These are phyloP conservation scores for Podaxis carcinomalis DNA, from an alignment of 768 basidiomycete species.

Conservation along the genomic window DNA sequence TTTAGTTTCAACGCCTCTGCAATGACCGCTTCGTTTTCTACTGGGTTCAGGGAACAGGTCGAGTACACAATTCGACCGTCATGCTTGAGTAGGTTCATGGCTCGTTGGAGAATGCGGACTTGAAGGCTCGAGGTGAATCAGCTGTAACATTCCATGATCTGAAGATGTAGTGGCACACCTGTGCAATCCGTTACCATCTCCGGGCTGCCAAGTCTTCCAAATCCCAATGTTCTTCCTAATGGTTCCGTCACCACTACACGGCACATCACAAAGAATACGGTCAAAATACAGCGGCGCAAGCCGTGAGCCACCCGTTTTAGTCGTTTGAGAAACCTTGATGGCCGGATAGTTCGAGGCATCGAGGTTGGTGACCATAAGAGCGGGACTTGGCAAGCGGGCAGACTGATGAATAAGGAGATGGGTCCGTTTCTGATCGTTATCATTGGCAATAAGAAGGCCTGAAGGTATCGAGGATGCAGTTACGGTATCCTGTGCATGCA, in stretches of 20 bases:
- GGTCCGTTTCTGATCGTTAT: slow-evolving; percentile 89
- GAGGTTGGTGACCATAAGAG: slow-evolving; percentile 92
- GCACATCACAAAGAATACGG: slow-evolving; percentile 93
- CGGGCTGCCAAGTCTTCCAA: slow-evolving; percentile 88
- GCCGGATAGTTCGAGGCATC: slow-evolving; percentile 87
- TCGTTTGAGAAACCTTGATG: slow-evolving; percentile 45
- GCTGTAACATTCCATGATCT: slow-evolving; percentile 7
- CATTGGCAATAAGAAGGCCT: slow-evolving; percentile 92
- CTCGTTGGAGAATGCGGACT: slow-evolving; percentile 86
- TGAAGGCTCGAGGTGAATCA: slow-evolving; percentile 58
- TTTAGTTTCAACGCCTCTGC: slow-evolving; percentile 74
- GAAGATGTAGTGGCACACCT: slow-evolving; percentile 35
- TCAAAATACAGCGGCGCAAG: slow-evolving; percentile 73
- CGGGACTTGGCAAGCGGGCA: slow-evolving; percentile 87
- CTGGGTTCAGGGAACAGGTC: slow-evolving; percentile 94
- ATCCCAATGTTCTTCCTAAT: slow-evolving; percentile 92
- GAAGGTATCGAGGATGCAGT: slow-evolving; percentile 66
- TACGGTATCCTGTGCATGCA: slow-evolving; percentile 74
- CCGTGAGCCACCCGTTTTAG: slow-evolving; percentile 27
- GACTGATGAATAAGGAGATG: slow-evolving; percentile 97
- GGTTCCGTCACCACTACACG: slow-evolving; percentile 97
- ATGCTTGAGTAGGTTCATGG: slow-evolving; percentile 80
- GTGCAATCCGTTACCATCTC: slow-evolving; percentile 90
- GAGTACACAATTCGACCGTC: slow-evolving; percentile 96
- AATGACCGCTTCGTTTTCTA: slow-evolving; percentile 96